Evolutionary conservation across 495 filamentous ascomycete genomes (phyloP).

Genomic region (Aspergillus saccharolyticus): DNA sequence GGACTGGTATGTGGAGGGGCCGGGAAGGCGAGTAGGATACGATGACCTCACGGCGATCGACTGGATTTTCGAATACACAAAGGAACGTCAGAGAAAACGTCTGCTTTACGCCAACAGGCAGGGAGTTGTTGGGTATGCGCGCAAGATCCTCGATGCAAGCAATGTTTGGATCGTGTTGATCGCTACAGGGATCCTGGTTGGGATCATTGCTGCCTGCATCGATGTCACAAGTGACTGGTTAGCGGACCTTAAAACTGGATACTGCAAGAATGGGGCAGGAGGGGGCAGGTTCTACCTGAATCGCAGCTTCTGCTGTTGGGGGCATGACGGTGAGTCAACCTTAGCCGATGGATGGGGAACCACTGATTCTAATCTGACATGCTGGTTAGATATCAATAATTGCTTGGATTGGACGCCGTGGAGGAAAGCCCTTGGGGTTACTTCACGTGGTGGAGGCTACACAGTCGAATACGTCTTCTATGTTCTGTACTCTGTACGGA

Average conservation of each 20-base stretch:
- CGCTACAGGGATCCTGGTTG: slow-evolving; percentile 70
- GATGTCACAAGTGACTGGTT: slow-evolving; percentile 94
- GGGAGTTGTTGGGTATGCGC: slow-evolving; percentile 67
- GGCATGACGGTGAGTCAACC: slow-evolving; percentile 60
- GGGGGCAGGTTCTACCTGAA: slow-evolving; percentile 89
- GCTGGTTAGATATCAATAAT: slow-evolving; percentile 53
- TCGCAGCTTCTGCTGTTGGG: slow-evolving; percentile 86
- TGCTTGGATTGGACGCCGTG: slow-evolving; percentile 84
- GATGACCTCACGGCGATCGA: slow-evolving; percentile 97
- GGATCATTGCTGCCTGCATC: slow-evolving; percentile 78
- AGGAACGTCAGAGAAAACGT: slow-evolving; percentile 83
- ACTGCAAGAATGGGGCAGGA: slow-evolving; percentile 65
- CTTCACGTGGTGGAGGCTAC: slow-evolving; percentile 63
- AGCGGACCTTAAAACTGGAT: slow-evolving; percentile 89
- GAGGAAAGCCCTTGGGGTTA: slow-evolving; percentile 65
- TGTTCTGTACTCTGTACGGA: slow-evolving; percentile 68
- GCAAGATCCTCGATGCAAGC: slow-evolving; percentile 70
- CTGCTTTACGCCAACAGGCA: slow-evolving; percentile 64
- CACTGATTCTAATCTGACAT: neutral
- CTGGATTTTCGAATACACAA: slow-evolving; percentile 99
- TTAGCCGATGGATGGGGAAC: neutral
- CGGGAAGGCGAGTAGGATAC: slow-evolving; percentile 86
- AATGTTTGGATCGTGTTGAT: slow-evolving; percentile 91
- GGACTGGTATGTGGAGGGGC: slow-evolving; percentile 90
- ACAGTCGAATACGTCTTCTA: slow-evolving; percentile 84